phyloP scores from a whole-genome alignment of 306 rosid species.

The Macrotyloma uniflorum region DNA sequence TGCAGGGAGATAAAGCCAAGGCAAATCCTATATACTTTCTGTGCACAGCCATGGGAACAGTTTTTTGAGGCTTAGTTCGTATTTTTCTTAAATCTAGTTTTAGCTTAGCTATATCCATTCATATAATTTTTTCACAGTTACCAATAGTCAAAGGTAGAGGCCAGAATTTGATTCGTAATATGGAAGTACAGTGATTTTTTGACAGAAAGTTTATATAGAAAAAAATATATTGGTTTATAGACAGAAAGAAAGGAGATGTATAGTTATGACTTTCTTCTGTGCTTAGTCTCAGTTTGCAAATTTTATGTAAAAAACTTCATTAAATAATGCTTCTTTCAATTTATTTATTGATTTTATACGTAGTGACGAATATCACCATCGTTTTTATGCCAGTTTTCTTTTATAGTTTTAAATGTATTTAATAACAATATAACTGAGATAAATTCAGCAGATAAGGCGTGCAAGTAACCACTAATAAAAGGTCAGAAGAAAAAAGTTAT shows the following conservation, averaged over 20 bases:
- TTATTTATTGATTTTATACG: too few species aligned
- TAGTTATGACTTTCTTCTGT: neutral
- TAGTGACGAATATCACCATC: neutral
- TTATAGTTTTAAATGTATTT: constrained; percentile 1
- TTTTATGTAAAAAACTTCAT: too few species aligned
- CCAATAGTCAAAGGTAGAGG: constrained; percentile 16
- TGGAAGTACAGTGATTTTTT: neutral
- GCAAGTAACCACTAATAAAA: constrained; percentile 30
- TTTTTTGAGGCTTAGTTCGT: neutral
- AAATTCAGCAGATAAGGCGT: constrained; percentile 13
- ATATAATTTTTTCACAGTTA: constrained; percentile 16
- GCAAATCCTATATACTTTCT: constrained; percentile 20
- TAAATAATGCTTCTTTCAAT: too few species aligned
- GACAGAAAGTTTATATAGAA: constrained; percentile 32
- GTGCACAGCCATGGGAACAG: constrained; percentile 14
- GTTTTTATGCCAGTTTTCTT: neutral
- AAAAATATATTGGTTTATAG: neutral
- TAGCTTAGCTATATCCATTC: constrained; percentile 9
- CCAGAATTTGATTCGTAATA: constrained; percentile 24
- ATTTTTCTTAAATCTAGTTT: neutral
- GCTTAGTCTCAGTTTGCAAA: too few species aligned
- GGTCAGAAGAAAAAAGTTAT: neutral
- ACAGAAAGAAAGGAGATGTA: neutral
- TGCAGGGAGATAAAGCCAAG: constrained; percentile 36
- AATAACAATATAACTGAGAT: constrained; percentile 5